Percentiles rank a stretch among this genome's conserved stretches.
phyloP scores from a whole-genome alignment of 106 monocot genomes.

The Phalaenopsis aphrodite region DNA sequence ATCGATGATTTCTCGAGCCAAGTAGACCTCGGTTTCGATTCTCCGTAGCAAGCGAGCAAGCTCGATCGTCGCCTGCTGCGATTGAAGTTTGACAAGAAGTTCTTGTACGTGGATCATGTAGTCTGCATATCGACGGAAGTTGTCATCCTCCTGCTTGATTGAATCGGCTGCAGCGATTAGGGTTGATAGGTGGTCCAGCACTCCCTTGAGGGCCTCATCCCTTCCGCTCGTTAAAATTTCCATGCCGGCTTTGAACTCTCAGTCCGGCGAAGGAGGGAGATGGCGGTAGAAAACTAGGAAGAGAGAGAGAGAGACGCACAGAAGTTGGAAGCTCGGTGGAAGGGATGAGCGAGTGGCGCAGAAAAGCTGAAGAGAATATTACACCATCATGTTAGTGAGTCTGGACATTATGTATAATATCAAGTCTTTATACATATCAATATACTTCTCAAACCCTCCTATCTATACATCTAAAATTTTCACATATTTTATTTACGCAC shows the following conservation, averaged over 20 bases:
- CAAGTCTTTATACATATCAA: no score
- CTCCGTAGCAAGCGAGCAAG: not conserved
- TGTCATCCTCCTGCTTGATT: conserved; percentile 1
- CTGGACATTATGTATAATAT: no score
- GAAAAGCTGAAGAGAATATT: no score
- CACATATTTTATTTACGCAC: no score
- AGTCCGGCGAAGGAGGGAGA: no score
- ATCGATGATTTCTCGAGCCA: not conserved
- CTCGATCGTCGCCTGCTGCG: not conserved
- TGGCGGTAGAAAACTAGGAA: no score
- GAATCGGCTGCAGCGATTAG: not conserved
- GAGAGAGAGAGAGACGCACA: no score
- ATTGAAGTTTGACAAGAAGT: not conserved
- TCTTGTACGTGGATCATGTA: not conserved
- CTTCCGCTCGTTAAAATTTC: not conserved
- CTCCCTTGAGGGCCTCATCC: not conserved
- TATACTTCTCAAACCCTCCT: no score
- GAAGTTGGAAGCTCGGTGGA: no score
- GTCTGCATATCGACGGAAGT: not conserved
- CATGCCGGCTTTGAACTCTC: not conserved
- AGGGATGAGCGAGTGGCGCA: no score
- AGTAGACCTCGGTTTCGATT: conserved; percentile 5
- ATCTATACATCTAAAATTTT: no score
- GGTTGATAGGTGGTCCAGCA: not conserved
- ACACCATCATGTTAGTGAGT: no score